These are phyloP conservation scores for Nicotiana undulata DNA, from an alignment of 257 asterid genomes.

Conservation along the genomic window DNA sequence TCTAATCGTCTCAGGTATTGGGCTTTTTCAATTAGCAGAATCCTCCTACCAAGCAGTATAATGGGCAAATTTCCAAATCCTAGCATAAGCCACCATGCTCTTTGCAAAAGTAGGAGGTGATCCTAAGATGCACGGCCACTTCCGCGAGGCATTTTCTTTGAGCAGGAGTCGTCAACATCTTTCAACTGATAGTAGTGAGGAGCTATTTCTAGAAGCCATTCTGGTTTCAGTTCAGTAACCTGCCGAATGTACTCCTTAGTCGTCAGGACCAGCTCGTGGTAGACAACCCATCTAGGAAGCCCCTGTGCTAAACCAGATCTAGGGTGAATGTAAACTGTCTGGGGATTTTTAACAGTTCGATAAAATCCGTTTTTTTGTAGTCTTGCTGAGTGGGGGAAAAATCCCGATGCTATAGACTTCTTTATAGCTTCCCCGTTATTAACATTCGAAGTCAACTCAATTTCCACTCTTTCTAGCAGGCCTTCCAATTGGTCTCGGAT, in stretches of 20 bases:
- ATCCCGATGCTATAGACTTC: constrained; percentile 62
- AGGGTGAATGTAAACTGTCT: too few relatives aligned
- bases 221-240: constrained; percentile 63
- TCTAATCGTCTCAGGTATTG: background rate
- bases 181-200: constrained; percentile 57
- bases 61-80: too few relatives aligned
- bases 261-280: constrained; percentile 67
- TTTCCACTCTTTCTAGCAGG: background rate
- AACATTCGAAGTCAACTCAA: background rate
- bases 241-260: constrained; percentile 70
- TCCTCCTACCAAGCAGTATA: too few relatives aligned
- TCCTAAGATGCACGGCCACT: too few relatives aligned
- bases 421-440: constrained; percentile 35
- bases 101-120: too few relatives aligned
- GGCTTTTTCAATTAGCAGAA: too few relatives aligned
- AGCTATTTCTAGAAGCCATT: constrained; percentile 69
- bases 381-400: constrained; percentile 55
- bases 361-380: constrained; percentile 45
- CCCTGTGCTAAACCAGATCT: constrained; percentile 69
- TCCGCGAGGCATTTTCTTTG: background rate
- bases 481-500: constrained; percentile 57
- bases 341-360: too few relatives aligned
- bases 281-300: constrained; percentile 64
- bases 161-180: constrained; percentile 46
- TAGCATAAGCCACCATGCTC: too few relatives aligned